Conservation (phyloP, 129 eudicot species). For the Artemisia argyi region DNA sequence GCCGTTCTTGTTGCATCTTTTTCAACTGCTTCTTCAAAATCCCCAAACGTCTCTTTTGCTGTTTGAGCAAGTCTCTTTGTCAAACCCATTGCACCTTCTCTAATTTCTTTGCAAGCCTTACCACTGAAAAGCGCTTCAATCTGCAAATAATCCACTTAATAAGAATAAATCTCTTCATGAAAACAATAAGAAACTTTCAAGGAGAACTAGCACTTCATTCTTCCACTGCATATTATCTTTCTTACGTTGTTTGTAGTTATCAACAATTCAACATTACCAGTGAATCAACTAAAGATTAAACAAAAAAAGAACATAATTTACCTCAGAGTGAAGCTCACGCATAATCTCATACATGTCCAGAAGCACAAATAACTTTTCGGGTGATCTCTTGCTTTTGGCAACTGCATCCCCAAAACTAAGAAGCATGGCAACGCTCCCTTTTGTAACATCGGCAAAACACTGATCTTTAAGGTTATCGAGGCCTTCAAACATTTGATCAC, state of each 20-base stretch:
- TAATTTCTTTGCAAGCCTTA: constrained; percentile 78
- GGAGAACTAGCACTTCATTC: neutral
- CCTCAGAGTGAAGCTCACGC: constrained; percentile 98
- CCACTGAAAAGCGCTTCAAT: constrained; percentile 79
- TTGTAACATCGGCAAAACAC: constrained; percentile 93
- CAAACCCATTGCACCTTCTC: constrained; percentile 86
- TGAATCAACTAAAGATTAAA: too few relatives aligned
- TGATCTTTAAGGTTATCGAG: constrained; percentile 81
- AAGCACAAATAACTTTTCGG: constrained; percentile 94
- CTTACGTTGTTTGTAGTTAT: neutral
- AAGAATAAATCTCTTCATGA: constrained; percentile 8
- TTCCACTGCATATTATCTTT: neutral
- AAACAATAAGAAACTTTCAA: neutral
- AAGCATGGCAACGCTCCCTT: constrained; percentile 77
- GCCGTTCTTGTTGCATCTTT: constrained; percentile 98
- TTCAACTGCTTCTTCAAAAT: constrained; percentile 98
- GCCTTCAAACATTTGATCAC: constrained; percentile 96
- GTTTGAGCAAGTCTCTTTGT: constrained; percentile 95
- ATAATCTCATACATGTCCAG: constrained; percentile 98
- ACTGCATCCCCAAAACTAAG: constrained; percentile 99
- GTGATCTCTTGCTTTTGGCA: constrained; percentile 97
- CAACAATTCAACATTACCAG: neutral
- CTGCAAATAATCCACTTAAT: constrained; percentile 41
- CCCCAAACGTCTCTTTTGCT: constrained; percentile 91
- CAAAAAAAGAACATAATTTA: neutral